Evolutionary conservation across 192 early-diverging fungal genomes (phyloP), one percentile per base, ranked within the genome.

Genomic region (Glomus cerebriforme): DNA sequence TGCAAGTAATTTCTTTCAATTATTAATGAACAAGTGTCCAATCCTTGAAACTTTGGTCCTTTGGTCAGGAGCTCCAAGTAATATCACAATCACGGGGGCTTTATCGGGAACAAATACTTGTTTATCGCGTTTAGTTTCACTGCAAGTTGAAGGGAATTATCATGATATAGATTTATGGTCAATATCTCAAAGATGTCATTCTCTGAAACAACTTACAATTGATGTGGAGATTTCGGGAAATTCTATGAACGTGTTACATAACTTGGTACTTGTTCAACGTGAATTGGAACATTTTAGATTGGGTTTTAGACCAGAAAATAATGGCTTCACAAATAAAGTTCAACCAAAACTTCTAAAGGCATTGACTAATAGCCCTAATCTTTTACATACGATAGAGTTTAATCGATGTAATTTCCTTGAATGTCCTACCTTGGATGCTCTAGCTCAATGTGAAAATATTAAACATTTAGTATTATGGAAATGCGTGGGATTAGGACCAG

Each of bases 321-420:
- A 64, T 27, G 27, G 26, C 3, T 64, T 64, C 17, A 64, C 27
- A 31, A 64, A 64, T 17, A 26, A 64, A 15, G 63, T 64, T 32
- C 26, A 26, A 31, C 29, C 63, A 64, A 12, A 31, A 31, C 63
- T 64, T 31, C 17, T 64, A 26, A 32, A 2, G 15, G 26, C 63
- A 64, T 29, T 64, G 15, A n/a, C 63, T 10, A 31, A 26, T 64
- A 9, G 8, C 2, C 26, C 63, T 31, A 64, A 31, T 31, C 10
- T 5, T 64, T 29, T 64, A 31, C 26, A 64, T 31, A 64, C 63
- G 7, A 31, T 64, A 15, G 63, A 64, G 31, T 64, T 64, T 64
- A 64, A 64, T 64, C n/a, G 63, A 64, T 64, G 63, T 64, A 64
- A 64, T 31, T 64, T 64, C 17, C 8, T 64, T 64, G 63, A 64